Base-by-base conservation (phyloP, 225 moss, liverwort and hornwort species). In the Pleurozium schreberi region DNA sequence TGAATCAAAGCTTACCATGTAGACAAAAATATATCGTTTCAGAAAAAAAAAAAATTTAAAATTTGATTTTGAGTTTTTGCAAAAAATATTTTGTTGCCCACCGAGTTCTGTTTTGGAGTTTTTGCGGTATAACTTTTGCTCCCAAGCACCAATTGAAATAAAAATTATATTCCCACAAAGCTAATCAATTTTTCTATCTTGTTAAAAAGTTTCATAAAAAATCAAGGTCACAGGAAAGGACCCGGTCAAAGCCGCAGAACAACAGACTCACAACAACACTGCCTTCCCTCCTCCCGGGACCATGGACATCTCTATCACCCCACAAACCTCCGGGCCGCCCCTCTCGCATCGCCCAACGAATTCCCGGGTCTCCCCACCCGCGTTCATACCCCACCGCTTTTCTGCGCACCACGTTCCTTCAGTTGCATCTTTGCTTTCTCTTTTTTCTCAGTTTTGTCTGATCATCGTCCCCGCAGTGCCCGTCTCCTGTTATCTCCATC, bases 41-140 rank as follows among this genome's bases (percentile, higher is more conserved):
- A 30, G 7, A 0, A 45, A 2, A 73, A 45, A 0, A 0, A 4
- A 6, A 2, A 18, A 17, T 73, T 18, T 5, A 6, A 74, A 31
- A 11, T 11, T 30, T 30, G 18, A 30, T 47, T 31, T 31, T 18
- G 18, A 18, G 0, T 30, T 45, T 47, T 47, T 18, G 3, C 18
- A n/a, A 1, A 4, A 18, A 47, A 30, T 30, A 0, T 74, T 47
- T 30, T 74, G 2, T 3, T 71, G 3, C 17, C 0, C 3, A n/a
- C n/a, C n/a, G n/a, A n/a, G n/a, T n/a, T n/a, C n/a, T n/a, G n/a
- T n/a, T n/a, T n/a, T n/a, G n/a, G n/a, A n/a, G n/a, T n/a, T n/a
- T n/a, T n/a, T n/a, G n/a, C n/a, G n/a, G n/a, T n/a, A n/a, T n/a
- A n/a, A n/a, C n/a, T n/a, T n/a, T n/a, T n/a, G n/a, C n/a, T n/a